Base-by-base conservation (phyloP, 1,284 basidiomycete species). In the Butyriboletus appendiculatus region DNA sequence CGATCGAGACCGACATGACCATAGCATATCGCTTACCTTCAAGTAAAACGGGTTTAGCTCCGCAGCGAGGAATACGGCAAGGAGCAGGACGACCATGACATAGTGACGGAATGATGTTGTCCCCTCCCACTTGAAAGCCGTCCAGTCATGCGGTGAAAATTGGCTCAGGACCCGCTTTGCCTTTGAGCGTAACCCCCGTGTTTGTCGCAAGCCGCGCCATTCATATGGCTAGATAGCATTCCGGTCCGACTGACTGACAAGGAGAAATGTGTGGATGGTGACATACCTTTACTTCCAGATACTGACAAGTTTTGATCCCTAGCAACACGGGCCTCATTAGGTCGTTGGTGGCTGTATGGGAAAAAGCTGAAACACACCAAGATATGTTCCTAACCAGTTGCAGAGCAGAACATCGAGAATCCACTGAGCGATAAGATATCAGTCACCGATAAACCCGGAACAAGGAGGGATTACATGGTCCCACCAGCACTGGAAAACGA, bases 261-360 rank as follows among this genome's bases (percentile, higher is more conserved):
- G n/a, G 7, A 34, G n/a, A 32, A 14, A 28, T n/a, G n/a, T 24
- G 22, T 10, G 4, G 32, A 54, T 15, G 28, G 44, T 44, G 51
- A 46, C 64, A 51, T 62, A 87, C 89, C 79, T 92, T 92, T 56
- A 93, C 91, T 76, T 92, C 87, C 56, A 93, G 80, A 65, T 86
- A 92, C 66, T 92, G 85, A 66, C 91, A 93, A 6, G 83, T 82
- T 73, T 91, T 90, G 86, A 93, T 92, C 22, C 90, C 90, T 86
- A 50, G 45, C 45, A 43, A 39, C 35, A 65, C 55, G 60, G 60
- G n/a, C 52, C 37, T 35, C 20, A 40, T 68, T 28, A 52, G 37
- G 40, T 33, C 41, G 15, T 35, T 35, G 11, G 40, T 22, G 46
- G n/a, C 14, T 14, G 12, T 22, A 33, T 24, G 24, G 5, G 24